Base-by-base conservation (phyloP, 2,329 filamentous ascomycete species). In the Alternaria dauci region DNA sequence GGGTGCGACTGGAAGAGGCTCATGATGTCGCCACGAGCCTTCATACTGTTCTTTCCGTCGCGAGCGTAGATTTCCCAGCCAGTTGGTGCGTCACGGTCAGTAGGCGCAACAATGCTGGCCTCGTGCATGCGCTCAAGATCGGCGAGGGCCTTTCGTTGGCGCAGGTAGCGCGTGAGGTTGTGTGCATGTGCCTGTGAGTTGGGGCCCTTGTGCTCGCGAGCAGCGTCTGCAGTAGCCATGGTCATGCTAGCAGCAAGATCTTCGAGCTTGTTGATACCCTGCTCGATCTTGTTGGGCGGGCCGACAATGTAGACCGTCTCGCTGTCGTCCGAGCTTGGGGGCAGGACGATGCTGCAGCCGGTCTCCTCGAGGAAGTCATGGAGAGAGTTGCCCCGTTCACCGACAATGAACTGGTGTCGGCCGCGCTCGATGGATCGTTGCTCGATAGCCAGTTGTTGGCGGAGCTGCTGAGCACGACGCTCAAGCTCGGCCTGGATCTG, bases 331-430 rank as follows among this genome's bases (percentile, higher is more conserved):
- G 90, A 88, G 26, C 85, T 85, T 8, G 93, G 87, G 54, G 89
- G 94, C 46, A 98, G 81, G 58, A 98, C 87, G 61, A 98, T 90
- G 43, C 91, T 88, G 79, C 95, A 99, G 64, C 94, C 94, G 59
- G 95, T 98, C 73, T 97, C 88, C 46, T 89, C 86, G 66, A 97
- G 88, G 83, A 99, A 97, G 46, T 97, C 88, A 59, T 97, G 88
- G 34, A 92, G 84, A 18, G 92, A 89, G 63, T 91, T 86, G 62
- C 92, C 93, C 63, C 89, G 87, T 63, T 94, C 89, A 52, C 94
- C 94, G 65, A 97, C 89, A 74, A 99, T 95, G 83, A 97, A 98
- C 77, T 96, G 94, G 77, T 98, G 95, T 52, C 93, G 89, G 50
- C 92, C 93, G 63, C 90, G 90, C 78, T 94, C 91, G 69, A 98